Percentiles rank a stretch among this genome's conserved stretches.
Evolutionary conservation across 306 rosid species (phyloP).

Genomic region (Vicia villosa): DNA sequence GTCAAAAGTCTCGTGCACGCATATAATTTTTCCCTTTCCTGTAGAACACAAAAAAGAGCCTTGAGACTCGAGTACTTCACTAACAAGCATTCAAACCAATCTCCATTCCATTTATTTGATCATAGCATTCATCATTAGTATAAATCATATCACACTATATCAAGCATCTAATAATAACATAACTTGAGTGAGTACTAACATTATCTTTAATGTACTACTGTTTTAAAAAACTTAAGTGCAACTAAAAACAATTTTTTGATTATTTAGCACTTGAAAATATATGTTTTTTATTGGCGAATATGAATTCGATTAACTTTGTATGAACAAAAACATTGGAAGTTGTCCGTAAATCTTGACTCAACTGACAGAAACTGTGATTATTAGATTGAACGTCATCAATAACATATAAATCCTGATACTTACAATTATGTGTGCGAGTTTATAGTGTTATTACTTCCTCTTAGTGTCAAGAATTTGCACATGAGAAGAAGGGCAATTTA

Average conservation of each 20-base stretch:
- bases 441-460: too few species aligned
- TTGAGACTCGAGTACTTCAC: slow-evolving; percentile 33
- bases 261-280: too few species aligned
- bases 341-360: too few species aligned
- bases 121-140: neutral
- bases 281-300: too few species aligned
- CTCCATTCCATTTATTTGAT: neutral
- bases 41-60: slow-evolving; percentile 26
- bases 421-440: too few species aligned
- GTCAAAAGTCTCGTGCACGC: slow-evolving; percentile 43
- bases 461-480: neutral
- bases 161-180: neutral
- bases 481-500: slow-evolving; percentile 36
- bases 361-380: too few species aligned
- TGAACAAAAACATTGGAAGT: too few species aligned
- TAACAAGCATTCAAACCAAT: slow-evolving; percentile 15
- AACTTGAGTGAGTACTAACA: neutral
- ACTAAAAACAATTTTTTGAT: neutral
- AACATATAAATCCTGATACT: too few species aligned
- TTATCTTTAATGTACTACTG: neutral
- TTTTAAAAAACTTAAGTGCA: neutral
- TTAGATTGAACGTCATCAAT: too few species aligned
- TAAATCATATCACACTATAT: slow-evolving; percentile 19
- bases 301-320: too few species aligned
- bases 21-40: slow-evolving; percentile 28